Conservation (phyloP, 208 protist genomes). For the Leishmania arabica region DNA sequence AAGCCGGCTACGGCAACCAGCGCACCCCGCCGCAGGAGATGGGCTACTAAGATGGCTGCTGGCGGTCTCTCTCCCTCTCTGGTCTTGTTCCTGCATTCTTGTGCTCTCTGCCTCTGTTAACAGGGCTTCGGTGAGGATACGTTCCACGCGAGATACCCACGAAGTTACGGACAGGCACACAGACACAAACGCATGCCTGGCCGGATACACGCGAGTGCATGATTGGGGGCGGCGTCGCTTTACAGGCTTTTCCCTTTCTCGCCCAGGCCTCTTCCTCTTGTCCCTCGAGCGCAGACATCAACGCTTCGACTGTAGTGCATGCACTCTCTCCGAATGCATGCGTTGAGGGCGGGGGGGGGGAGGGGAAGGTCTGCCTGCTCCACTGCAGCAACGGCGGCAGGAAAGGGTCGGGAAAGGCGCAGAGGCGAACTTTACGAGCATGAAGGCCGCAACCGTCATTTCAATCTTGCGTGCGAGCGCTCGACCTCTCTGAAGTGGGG, state of each 20-base stretch:
- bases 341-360: neutral
- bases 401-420: neutral
- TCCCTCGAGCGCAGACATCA: neutral
- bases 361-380: neutral
- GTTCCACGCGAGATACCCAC: neutral
- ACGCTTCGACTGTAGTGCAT: neutral
- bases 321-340: neutral
- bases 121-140: neutral
- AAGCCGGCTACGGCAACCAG: neutral
- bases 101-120: neutral
- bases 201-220: neutral
- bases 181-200: neutral
- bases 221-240: neutral
- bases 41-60: conserved; percentile 3
- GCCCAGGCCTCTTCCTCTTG: neutral
- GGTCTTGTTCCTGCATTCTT: neutral
- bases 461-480: neutral
- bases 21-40: conserved; percentile 3
- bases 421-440: neutral
- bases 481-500: neutral
- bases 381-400: neutral
- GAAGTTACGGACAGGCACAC: neutral
- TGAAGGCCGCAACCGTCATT: neutral
- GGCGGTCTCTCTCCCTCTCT: neutral
- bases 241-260: neutral